phyloP scores from a whole-genome alignment of 2,329 filamentous ascomycete genomes.

The Fusarium keratoplasticum region DNA sequence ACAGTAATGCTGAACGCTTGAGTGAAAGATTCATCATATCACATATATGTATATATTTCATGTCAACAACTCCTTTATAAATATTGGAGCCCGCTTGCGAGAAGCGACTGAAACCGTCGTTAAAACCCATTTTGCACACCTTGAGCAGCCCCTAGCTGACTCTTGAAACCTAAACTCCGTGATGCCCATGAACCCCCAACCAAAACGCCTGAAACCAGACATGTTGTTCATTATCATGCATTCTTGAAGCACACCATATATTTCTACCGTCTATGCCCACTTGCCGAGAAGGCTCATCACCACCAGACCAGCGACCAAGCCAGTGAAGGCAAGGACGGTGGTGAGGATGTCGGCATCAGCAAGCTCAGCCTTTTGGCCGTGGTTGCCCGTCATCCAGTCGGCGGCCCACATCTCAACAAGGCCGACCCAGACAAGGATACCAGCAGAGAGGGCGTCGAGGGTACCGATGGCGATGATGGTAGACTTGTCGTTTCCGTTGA shows the following conservation, averaged over 20 bases:
- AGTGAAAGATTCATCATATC: slow-evolving; percentile 1
- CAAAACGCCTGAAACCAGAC: slow-evolving; percentile 17
- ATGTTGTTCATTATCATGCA: slow-evolving; percentile 1
- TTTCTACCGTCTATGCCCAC: slow-evolving; percentile 68
- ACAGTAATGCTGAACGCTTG: neutral
- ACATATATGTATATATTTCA: neutral
- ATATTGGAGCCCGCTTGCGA: slow-evolving; percentile 10
- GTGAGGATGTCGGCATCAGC: slow-evolving; percentile 60
- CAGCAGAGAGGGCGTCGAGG: slow-evolving; percentile 78
- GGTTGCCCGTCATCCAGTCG: slow-evolving; percentile 73
- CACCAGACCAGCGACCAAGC: slow-evolving; percentile 70
- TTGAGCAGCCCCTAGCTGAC: slow-evolving; percentile 3
- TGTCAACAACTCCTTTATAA: slow-evolving; percentile 9
- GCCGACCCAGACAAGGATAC: slow-evolving; percentile 83
- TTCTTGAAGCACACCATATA: neutral
- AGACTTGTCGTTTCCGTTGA: slow-evolving; percentile 78
- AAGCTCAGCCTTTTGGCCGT: slow-evolving; percentile 60
- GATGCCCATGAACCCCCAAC: neutral
- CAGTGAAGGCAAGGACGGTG: slow-evolving; percentile 62
- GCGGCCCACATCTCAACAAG: slow-evolving; percentile 83
- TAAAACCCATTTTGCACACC: neutral
- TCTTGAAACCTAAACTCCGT: slow-evolving; percentile 23
- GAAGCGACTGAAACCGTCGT: slow-evolving; percentile 10
- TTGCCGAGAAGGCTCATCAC: slow-evolving; percentile 81
- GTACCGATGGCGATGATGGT: slow-evolving; percentile 80